These are phyloP conservation scores for Metschnikowia lochheadii DNA, from an alignment of 805 yeast species.

Conservation along the genomic window DNA sequence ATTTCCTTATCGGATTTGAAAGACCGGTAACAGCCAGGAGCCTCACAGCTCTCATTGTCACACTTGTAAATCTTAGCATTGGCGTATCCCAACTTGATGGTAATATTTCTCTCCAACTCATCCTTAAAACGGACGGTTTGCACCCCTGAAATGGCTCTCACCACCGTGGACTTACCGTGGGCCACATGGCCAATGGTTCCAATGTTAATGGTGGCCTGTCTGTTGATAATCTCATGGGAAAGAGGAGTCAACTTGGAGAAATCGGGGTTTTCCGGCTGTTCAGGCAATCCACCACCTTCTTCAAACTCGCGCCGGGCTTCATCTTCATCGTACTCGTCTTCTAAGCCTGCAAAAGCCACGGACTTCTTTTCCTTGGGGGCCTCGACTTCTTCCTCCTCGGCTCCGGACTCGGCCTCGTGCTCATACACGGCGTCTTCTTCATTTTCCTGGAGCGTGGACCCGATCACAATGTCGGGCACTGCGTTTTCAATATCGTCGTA, in stretches of 20 bases:
- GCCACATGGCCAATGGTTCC: conserved; percentile 98
- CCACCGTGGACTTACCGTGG: conserved; percentile 92
- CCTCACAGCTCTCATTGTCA: conserved; percentile 79
- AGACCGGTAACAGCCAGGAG: conserved; percentile 92
- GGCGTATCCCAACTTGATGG: conserved; percentile 97
- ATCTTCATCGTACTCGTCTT: conserved; percentile 69
- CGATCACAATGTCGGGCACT: conserved; percentile 79
- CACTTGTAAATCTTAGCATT: conserved; percentile 97
- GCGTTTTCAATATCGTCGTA: conserved; percentile 77
- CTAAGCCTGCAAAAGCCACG: conserved; percentile 77
- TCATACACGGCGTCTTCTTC: conserved; percentile 49
- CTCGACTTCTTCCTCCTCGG: conserved; percentile 43
- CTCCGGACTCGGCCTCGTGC: conserved; percentile 44
- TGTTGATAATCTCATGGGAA: conserved; percentile 91
- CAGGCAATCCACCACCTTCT: conserved; percentile 98
- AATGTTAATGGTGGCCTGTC: conserved; percentile 98
- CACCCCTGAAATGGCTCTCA: conserved; percentile 95
- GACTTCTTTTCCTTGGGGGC: conserved; percentile 51
- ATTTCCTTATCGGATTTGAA: conserved; percentile 94
- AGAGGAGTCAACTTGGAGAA: conserved; percentile 76
- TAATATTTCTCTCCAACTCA: conserved; percentile 97
- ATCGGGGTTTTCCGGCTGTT: conserved; percentile 89
- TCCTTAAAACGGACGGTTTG: conserved; percentile 99
- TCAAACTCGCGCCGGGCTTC: conserved; percentile 79
- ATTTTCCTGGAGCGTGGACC: conserved; percentile 40